These are phyloP conservation scores for Solanum ossicruentum DNA, from an alignment of 257 asterid genomes.

Conservation along the genomic window DNA sequence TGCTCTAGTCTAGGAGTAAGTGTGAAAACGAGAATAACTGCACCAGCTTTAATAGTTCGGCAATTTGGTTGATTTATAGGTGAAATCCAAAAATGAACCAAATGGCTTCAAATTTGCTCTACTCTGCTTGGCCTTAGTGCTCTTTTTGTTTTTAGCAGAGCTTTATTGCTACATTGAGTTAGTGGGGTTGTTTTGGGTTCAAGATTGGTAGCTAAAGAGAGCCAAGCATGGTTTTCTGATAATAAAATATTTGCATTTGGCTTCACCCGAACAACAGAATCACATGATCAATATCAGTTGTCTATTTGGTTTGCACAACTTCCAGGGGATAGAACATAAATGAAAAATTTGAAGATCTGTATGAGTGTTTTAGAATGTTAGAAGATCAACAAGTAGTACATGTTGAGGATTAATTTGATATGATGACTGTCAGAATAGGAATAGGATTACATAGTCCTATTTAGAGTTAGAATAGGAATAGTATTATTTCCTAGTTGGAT, in stretches of 20 bases:
- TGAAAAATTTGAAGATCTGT: too few relatives aligned
- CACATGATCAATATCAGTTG: conserved; percentile 32
- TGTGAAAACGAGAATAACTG: background rate
- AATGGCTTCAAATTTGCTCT: conserved; percentile 6
- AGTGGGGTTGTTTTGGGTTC: conserved; percentile 44
- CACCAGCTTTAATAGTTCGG: background rate
- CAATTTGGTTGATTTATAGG: background rate
- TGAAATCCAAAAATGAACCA: background rate
- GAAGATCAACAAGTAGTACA: too few relatives aligned
- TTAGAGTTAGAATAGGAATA: too few relatives aligned
- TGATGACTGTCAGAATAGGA: too few relatives aligned
- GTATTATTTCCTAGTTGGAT: too few relatives aligned
- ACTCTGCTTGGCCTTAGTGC: conserved; percentile 7
- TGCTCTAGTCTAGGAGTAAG: background rate
- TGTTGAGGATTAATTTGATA: too few relatives aligned
- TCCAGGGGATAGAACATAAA: conserved; percentile 48
- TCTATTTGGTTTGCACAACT: conserved; percentile 72
- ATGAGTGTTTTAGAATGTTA: too few relatives aligned
- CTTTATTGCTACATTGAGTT: conserved; percentile 2
- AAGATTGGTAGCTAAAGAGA: conserved; percentile 40
- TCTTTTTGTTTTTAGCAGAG: conserved; percentile 7
- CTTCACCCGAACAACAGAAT: conserved; percentile 21
- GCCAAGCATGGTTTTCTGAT: conserved; percentile 62
- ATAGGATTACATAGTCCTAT: too few relatives aligned
- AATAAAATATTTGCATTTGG: conserved; percentile 82